Percentiles rank a stretch among this genome's conserved stretches.
These are phyloP conservation scores for Penicillium subrubescens DNA, from an alignment of 495 filamentous ascomycete species.

Conservation along the genomic window DNA sequence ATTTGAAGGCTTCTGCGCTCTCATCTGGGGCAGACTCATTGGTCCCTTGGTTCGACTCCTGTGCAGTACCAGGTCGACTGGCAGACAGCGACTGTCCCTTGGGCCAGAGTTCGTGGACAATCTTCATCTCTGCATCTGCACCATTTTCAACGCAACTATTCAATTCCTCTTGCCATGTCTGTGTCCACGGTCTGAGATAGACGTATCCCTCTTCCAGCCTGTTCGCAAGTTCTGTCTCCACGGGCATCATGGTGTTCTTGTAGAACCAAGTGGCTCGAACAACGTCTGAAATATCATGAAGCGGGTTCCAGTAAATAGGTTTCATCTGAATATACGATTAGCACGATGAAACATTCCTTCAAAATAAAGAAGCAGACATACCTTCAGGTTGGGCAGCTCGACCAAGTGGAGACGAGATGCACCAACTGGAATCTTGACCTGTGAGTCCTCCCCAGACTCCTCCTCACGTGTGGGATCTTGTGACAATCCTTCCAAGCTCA, in stretches of 20 bases:
- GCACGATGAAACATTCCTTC: background rate
- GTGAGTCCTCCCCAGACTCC: constrained; percentile 16
- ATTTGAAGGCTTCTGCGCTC: constrained; percentile 10
- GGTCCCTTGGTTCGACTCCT: constrained; percentile 17
- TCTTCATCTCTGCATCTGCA: constrained; percentile 85
- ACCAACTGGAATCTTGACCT: constrained; percentile 65
- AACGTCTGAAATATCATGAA: constrained; percentile 84
- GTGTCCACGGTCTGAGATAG: constrained; percentile 84
- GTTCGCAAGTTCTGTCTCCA: constrained; percentile 87
- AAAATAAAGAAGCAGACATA: constrained; percentile 15
- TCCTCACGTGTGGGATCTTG: constrained; percentile 20
- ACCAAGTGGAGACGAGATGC: constrained; percentile 71
- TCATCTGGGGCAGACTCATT: constrained; percentile 14
- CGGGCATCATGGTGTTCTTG: constrained; percentile 86
- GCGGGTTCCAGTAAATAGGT: constrained; percentile 97
- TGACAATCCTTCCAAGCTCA: constrained; percentile 26
- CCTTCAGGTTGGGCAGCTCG: constrained; percentile 53
- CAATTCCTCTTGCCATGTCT: constrained; percentile 92
- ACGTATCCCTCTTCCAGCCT: constrained; percentile 86
- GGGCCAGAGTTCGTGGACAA: constrained; percentile 79
- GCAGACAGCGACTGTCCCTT: constrained; percentile 47
- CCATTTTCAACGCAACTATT: constrained; percentile 90
- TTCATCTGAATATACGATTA: constrained; percentile 64
- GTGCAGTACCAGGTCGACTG: constrained; percentile 30
- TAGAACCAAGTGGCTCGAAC: constrained; percentile 96